phyloP scores from a whole-genome alignment of 1,284 basidiomycete genomes.

The Bjerkandera adusta region DNA sequence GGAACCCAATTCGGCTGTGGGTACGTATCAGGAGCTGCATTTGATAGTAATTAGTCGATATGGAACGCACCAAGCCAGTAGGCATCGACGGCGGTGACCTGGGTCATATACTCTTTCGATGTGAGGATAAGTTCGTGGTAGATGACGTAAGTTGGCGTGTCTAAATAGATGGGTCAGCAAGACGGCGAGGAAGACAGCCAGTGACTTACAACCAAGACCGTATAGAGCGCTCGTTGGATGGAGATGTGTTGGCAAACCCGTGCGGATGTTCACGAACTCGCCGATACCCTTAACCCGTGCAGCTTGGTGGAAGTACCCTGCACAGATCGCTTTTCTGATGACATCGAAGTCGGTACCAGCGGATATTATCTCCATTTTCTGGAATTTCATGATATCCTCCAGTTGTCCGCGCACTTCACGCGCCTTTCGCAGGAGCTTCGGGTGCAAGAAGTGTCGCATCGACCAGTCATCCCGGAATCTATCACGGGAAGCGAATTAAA shows the following conservation, averaged over 20 bases:
- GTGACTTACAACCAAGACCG: slow-evolving; percentile 86
- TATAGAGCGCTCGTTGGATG: slow-evolving; percentile 97
- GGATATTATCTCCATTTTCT: slow-evolving; percentile 90
- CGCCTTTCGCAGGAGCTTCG: slow-evolving; percentile 93
- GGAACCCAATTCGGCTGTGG: slow-evolving; percentile 82
- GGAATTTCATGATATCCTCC: slow-evolving; percentile 98
- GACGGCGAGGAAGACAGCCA: slow-evolving; percentile 17
- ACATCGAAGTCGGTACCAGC: slow-evolving; percentile 96
- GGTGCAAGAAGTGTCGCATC: slow-evolving; percentile 93
- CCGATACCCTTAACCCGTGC: slow-evolving; percentile 98
- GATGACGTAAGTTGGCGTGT: slow-evolving; percentile 94
- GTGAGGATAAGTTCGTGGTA: slow-evolving; percentile 96
- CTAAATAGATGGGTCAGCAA: slow-evolving; percentile 44
- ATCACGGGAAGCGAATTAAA: too few species aligned
- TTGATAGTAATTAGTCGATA: slow-evolving; percentile 10
- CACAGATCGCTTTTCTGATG: slow-evolving; percentile 95
- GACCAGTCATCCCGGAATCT: slow-evolving; percentile 94
- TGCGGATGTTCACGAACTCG: slow-evolving; percentile 96
- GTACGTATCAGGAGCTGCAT: slow-evolving; percentile 6
- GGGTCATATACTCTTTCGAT: slow-evolving; percentile 96
- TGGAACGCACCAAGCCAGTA: slow-evolving; percentile 81
- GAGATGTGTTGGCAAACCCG: slow-evolving; percentile 89
- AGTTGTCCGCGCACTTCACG: slow-evolving; percentile 96
- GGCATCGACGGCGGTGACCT: slow-evolving; percentile 92
- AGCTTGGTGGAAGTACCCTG: slow-evolving; percentile 99